Conservation (phyloP, 768 basidiomycete genomes). For the Mycena pura region DNA sequence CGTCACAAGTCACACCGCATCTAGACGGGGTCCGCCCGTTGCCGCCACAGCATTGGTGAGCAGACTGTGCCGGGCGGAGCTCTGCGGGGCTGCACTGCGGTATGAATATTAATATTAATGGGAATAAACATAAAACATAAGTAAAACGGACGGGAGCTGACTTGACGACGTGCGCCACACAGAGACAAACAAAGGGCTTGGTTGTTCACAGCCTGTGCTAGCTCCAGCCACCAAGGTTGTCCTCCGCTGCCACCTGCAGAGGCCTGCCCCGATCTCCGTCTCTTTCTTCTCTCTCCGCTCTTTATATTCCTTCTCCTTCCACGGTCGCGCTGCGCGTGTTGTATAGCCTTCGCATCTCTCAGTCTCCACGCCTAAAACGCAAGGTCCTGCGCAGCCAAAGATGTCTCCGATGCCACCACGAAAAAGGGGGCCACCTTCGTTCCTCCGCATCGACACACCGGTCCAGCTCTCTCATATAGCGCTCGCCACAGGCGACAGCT, state of each 20-base stretch:
- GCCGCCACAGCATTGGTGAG: too few relatives aligned
- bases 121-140: too few relatives aligned
- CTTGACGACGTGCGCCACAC: too few relatives aligned
- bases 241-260: not conserved
- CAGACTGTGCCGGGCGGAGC: too few relatives aligned
- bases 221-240: not conserved
- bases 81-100: too few relatives aligned
- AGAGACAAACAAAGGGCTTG: too few relatives aligned
- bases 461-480: slow-evolving; percentile 54
- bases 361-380: slow-evolving; percentile 47
- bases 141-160: too few relatives aligned
- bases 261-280: slow-evolving; percentile 15
- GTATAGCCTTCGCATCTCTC: slow-evolving; percentile 26
- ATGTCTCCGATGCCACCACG: slow-evolving; percentile 45
- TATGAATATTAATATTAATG: too few relatives aligned
- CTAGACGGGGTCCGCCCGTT: too few relatives aligned
- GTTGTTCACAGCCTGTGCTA: not conserved
- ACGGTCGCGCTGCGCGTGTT: slow-evolving; percentile 52
- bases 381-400: slow-evolving; percentile 30
- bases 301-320: slow-evolving; percentile 32
- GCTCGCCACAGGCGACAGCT: slow-evolving; percentile 50
- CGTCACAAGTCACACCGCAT: too few relatives aligned
- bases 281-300: slow-evolving; percentile 31
- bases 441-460: slow-evolving; percentile 60
- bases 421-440: slow-evolving; percentile 55